phyloP scores from a whole-genome alignment of 2,329 filamentous ascomycete genomes.

The Xylariaceae sp. region DNA sequence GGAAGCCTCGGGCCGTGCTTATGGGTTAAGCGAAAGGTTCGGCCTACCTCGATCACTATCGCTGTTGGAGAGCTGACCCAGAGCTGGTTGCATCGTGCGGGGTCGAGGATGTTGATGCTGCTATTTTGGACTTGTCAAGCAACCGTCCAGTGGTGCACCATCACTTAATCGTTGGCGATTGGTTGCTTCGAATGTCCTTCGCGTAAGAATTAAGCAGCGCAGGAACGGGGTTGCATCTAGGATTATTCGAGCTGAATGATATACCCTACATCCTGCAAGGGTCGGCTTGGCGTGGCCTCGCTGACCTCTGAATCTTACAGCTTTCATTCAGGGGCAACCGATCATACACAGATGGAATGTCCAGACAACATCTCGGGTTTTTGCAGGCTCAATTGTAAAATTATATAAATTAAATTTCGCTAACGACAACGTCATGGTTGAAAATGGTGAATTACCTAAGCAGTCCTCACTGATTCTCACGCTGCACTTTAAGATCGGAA shows the following conservation, averaged over 20 bases:
- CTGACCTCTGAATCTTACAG: no score
- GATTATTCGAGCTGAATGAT: neutral
- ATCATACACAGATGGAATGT: no score
- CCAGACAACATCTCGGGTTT: no score
- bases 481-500: no score
- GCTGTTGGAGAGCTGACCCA: neutral
- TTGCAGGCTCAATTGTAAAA: no score
- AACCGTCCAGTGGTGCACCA: neutral
- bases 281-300: neutral
- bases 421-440: no score
- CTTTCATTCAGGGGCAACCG: no score
- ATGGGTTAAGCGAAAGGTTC: slow-evolving; percentile 1
- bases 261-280: neutral
- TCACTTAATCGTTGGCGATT: neutral
- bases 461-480: no score
- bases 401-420: no score
- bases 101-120: neutral
- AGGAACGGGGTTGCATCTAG: neutral
- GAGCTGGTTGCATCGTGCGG: neutral
- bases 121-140: neutral
- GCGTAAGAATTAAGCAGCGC: neutral
- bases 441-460: no score
- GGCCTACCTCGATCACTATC: neutral
- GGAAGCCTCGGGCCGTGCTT: slow-evolving; percentile 7
- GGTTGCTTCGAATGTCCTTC: neutral